Evolutionary conservation across 495 filamentous ascomycete genomes (phyloP), one percentile per base, ranked within the genome.

Genomic region (Xanthoparmelia taractica): DNA sequence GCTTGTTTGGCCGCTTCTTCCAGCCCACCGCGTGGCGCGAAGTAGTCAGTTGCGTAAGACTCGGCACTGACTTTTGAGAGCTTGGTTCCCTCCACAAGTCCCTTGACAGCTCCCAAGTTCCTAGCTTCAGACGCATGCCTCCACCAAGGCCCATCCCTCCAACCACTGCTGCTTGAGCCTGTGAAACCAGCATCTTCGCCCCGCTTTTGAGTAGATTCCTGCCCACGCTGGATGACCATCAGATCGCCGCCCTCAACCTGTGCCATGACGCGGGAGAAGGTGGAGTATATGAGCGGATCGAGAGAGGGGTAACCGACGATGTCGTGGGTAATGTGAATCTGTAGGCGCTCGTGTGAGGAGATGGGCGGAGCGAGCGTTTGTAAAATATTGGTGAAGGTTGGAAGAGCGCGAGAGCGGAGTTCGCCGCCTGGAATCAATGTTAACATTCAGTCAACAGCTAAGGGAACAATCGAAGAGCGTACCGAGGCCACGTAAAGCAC

Each of bases 221-320:
- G 89, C 4, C 94, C 94, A 2, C 91, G 86, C 76, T 97, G 94
- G 69, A 97, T 86, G 63, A 99, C 95, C 41, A 97, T 78, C n/a
- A 99, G 84, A 71, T 97, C 94, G 29, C 94, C 94, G 61, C 94
- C 94, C 75, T 99, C 94, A 60, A 99, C 94, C 75, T 99, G 94
- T 37, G 92, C 80, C 94, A 99, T 99, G 52, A 99, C 93, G 58
- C 92, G 87, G 60, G 89, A 91, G 79, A 99, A 99, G 67, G 94
- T 91, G 38, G 82, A 81, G 74, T 96, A 92, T 70, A 97, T 90
- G 34, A 97, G 83, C 15, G 92, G 92, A 73, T 97, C 92, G 64
- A 99, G 85, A 45, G 89, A 91, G 12, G 95, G 94, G 74, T 99
- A 99, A 60, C 89, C 90, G 57, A 91, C 85, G 25, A 97, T 82